Conservation (phyloP, 2,329 filamentous ascomycete species). For the Neofusicoccum umdonicola region DNA sequence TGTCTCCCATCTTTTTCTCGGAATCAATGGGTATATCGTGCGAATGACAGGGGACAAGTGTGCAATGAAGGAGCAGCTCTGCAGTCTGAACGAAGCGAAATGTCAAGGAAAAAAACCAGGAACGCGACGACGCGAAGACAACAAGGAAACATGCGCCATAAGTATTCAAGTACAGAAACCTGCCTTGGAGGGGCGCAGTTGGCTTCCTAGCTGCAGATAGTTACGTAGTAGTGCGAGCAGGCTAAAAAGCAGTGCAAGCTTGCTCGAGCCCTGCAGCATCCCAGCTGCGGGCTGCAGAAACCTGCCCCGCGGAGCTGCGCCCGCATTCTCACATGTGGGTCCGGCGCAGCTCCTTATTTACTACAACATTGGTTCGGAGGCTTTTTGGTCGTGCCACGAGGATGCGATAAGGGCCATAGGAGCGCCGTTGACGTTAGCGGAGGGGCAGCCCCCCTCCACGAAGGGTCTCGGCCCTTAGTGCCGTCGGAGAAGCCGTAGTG, state of each 20-base stretch:
- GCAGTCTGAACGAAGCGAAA: too few relatives aligned
- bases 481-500: not conserved
- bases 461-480: not conserved
- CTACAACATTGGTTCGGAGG: not conserved
- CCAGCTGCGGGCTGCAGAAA: not conserved
- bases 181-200: not conserved
- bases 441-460: not conserved
- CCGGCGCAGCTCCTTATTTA: not conserved
- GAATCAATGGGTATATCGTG: not conserved
- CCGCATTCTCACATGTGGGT: not conserved
- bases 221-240: not conserved
- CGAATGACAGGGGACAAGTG: not conserved
- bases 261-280: not conserved
- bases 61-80: not conserved
- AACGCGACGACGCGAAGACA: not conserved
- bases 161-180: not conserved
- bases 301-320: not conserved
- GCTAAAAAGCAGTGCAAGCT: not conserved
- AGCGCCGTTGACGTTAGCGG: conserved; percentile 6
- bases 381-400: not conserved
- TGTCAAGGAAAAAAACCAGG: too few relatives aligned
- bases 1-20: not conserved
- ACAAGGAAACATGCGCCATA: not conserved
- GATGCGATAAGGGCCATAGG: not conserved
- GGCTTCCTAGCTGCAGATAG: not conserved